Percentiles rank a stretch among this genome's conserved stretches.
Conservation (phyloP, 495 filamentous ascomycete genomes). For the Trichoderma virens region DNA sequence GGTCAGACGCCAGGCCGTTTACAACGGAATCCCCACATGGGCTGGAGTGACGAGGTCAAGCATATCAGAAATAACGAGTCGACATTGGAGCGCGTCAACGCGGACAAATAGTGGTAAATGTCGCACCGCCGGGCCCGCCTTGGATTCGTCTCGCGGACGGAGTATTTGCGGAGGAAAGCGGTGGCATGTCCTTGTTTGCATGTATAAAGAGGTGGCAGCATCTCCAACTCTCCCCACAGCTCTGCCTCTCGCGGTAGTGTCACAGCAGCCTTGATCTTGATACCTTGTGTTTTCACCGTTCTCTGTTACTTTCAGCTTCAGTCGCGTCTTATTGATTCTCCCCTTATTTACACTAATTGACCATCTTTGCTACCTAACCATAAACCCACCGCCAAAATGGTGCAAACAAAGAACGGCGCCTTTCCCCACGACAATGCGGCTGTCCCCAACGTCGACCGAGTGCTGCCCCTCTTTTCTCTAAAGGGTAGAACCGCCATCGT, state of each 20-base stretch:
- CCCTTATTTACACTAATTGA: too few species aligned
- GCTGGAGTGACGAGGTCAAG: neutral
- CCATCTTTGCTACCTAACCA: neutral
- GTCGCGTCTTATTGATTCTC: too few species aligned
- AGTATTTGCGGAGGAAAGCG: too few species aligned
- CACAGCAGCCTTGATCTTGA: neutral
- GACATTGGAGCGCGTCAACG: constrained; percentile 4
- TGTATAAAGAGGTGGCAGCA: neutral
- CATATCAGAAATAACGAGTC: neutral
- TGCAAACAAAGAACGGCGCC: constrained; percentile 41
- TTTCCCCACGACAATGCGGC: constrained; percentile 56
- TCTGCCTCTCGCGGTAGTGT: neutral
- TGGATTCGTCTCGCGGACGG: too few species aligned
- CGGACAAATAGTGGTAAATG: neutral
- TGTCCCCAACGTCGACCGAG: constrained; percentile 50
- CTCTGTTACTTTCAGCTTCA: too few species aligned
- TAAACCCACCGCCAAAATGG: constrained; percentile 23
- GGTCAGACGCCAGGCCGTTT: neutral
- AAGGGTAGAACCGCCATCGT: constrained; percentile 80
- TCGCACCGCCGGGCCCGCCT: neutral
- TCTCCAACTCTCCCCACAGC: neutral
- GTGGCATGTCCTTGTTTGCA: constrained; percentile 19
- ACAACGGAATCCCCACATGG: neutral
- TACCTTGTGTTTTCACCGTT: too few species aligned
- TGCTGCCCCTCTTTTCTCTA: constrained; percentile 76